Evolutionary conservation across 1,284 basidiomycete species (phyloP).

Genomic region (Thelephora terrestris): DNA sequence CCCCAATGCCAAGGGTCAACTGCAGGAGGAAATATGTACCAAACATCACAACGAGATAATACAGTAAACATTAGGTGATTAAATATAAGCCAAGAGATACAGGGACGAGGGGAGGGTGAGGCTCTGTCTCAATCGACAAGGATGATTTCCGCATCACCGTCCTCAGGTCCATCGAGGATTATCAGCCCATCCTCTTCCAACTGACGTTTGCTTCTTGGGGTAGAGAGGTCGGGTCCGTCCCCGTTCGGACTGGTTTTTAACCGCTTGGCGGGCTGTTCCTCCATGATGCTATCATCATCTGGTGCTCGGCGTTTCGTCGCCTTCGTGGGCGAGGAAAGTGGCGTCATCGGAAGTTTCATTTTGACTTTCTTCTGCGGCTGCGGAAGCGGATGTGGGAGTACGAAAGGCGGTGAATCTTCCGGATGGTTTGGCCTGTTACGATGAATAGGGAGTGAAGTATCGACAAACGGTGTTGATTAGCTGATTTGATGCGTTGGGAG

Average conservation of each 20-base stretch:
- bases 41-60: too few relatives aligned
- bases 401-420: constrained; percentile 35
- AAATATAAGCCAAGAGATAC: too few relatives aligned
- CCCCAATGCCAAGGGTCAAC: too few relatives aligned
- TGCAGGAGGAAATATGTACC: too few relatives aligned
- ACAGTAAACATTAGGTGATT: too few relatives aligned
- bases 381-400: constrained; percentile 56
- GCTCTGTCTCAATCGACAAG: constrained; percentile 24
- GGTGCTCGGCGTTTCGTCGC: constrained; percentile 49
- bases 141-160: constrained; percentile 46
- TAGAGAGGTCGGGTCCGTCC: constrained; percentile 20
- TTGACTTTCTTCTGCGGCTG: constrained; percentile 39
- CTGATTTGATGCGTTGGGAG: constrained; percentile 3
- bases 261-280: constrained; percentile 43
- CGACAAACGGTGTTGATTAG: neutral
- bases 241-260: constrained; percentile 20
- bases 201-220: constrained; percentile 51
- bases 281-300: constrained; percentile 41
- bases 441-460: neutral
- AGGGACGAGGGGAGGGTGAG: too few relatives aligned
- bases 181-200: constrained; percentile 67
- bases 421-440: constrained; percentile 40
- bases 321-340: constrained; percentile 29
- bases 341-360: constrained; percentile 23
- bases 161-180: constrained; percentile 48